Conservation (phyloP, 352 stramenopile species). For the Phytophthora multivora region DNA sequence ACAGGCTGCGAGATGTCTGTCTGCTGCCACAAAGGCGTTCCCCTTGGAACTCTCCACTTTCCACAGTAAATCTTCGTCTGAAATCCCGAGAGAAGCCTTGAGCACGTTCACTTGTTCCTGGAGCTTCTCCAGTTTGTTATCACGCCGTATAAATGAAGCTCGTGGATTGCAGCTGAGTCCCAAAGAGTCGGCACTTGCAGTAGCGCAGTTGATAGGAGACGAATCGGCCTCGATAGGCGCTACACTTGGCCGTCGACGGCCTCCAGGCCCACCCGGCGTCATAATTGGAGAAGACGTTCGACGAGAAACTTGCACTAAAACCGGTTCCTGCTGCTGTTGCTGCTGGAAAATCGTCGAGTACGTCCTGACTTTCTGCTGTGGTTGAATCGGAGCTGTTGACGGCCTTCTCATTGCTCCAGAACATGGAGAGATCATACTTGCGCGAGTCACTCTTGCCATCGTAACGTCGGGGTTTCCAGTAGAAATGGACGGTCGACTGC, state of each 20-base stretch:
- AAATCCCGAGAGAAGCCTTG: constrained; percentile 73
- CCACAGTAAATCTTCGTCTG: constrained; percentile 80
- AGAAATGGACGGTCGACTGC: constrained; percentile 2
- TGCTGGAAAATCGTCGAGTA: constrained; percentile 25
- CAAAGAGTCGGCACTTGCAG: background rate
- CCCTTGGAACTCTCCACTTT: constrained; percentile 78
- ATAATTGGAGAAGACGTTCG: constrained; percentile 61
- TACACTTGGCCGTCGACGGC: constrained; percentile 51
- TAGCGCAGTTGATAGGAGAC: constrained; percentile 1
- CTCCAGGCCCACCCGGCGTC: constrained; percentile 23
- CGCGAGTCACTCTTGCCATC: constrained; percentile 10
- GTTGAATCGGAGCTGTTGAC: constrained; percentile 11
- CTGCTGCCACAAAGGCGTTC: constrained; percentile 71
- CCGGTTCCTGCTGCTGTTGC: constrained; percentile 27
- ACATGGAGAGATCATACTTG: constrained; percentile 14
- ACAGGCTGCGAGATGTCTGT: constrained; percentile 50
- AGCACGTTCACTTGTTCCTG: constrained; percentile 78
- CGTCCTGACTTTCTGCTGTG: constrained; percentile 6
- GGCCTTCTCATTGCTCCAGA: constrained; percentile 3
- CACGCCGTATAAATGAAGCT: constrained; percentile 42
- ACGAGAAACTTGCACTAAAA: constrained; percentile 64
- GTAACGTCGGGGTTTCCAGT: background rate
- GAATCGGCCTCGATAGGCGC: constrained; percentile 43
- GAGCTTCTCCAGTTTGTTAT: constrained; percentile 66
- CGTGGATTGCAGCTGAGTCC: constrained; percentile 15